Base-by-base conservation (phyloP, 2,329 filamentous ascomycete species). In the Ascochyta clinopodiicola region DNA sequence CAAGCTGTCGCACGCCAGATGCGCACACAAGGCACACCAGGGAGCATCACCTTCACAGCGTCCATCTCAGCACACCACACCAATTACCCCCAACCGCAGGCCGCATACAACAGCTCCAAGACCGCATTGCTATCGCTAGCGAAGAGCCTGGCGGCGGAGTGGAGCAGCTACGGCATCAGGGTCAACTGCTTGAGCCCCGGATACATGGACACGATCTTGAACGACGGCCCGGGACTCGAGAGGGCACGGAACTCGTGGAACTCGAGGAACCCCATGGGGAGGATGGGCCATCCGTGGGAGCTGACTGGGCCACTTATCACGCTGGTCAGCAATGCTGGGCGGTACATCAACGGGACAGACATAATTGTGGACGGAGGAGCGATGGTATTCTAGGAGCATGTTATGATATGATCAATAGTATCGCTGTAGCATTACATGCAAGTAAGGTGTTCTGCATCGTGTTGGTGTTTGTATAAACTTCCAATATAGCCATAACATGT, bases 201-300 rank as follows among this genome's bases (percentile, higher is more conserved):
- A 0, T 92, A 92, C 64, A 91, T 92, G 86, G 88, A 91, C 65
- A 91, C 88, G 0, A 84, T 90, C 12, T 74, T 92, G 43, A 92
- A 91, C 66, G 86, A 86, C 56, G 87, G 87, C 0, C 80, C 82
- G 7, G 84, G 83, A 0, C 70, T 90, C 42, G 79, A 79, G 10
- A 78, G 79, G 34, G 81, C 81, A 34, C 78, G 84, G 53, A 75
- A 76, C 27, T 78, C 81, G 2, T 90, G 88, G 88, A 78, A 78
- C 21, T 76, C 75, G 31, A 77, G 86, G 51, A 86, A 87, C 67
- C 87, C 88, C 0, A 81, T 82, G 72, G 86, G 87, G 0, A 77
- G 88, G 27, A 89, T 90, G 85, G 87, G 87, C 0, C 65, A 78
- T 57, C 84, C 85, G 1, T 81, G 84, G 65, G 88, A 90, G 72